phyloP scores from a whole-genome alignment of 2,329 filamentous ascomycete species.

The Xylaria sp. region DNA sequence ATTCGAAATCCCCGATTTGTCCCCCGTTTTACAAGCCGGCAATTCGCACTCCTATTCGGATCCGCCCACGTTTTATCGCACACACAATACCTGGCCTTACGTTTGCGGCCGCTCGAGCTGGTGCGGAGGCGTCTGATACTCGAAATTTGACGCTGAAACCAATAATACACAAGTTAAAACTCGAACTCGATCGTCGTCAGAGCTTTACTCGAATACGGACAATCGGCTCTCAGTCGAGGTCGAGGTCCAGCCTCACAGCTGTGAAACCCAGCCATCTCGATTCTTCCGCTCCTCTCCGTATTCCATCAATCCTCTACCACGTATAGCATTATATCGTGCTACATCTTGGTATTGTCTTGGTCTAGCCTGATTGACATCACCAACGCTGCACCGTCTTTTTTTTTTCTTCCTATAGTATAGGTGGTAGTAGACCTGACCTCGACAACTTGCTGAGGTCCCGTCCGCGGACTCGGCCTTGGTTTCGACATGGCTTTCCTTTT shows the following conservation, averaged over 20 bases:
- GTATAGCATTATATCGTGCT: conserved; percentile 9
- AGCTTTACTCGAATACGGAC: conserved; percentile 22
- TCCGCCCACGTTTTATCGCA: conserved; percentile 10
- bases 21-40: conserved; percentile 14
- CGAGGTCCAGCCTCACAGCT: conserved; percentile 43
- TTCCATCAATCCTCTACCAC: conserved; percentile 21
- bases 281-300: conserved; percentile 26
- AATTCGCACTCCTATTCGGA: conserved; percentile 16
- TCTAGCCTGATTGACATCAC: conserved; percentile 2
- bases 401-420: conserved; percentile 27
- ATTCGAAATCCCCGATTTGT: conserved; percentile 15
- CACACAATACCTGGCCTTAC: conserved; percentile 8
- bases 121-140: conserved; percentile 11
- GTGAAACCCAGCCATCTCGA: conserved; percentile 46
- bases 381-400: conserved; percentile 1
- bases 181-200: conserved; percentile 12
- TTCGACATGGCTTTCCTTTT: conserved; percentile 81
- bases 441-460: conserved; percentile 48
- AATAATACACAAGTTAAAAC: conserved; percentile 16
- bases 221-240: conserved; percentile 26
- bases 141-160: conserved; percentile 9
- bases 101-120: conserved; percentile 11
- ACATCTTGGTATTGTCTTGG: background rate
- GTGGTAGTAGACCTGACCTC: conserved; percentile 33
- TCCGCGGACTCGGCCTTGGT: conserved; percentile 50